Base-by-base conservation (phyloP, 139 green algal species). In the Mychonastes homosphaera region DNA sequence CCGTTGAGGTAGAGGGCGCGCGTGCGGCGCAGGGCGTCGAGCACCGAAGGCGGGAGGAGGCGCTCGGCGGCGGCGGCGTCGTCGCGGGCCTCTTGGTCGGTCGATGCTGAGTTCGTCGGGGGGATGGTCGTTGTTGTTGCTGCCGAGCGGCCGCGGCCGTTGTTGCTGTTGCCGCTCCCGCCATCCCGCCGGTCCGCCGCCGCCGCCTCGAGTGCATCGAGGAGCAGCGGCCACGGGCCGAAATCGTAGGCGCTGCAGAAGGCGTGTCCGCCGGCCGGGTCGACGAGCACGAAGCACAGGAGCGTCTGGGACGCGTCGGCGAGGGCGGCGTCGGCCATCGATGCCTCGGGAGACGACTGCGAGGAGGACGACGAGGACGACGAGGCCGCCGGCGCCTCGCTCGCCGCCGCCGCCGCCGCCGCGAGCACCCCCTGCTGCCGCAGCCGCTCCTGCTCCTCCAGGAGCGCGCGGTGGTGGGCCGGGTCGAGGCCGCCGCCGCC, bases 181-280 rank as follows among this genome's bases (percentile, higher is more conserved):
- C n/a, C n/a, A n/a, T n/a, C n/a, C n/a, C n/a, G n/a, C n/a, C n/a
- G n/a, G n/a, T n/a, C n/a, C n/a, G n/a, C n/a, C n/a, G n/a, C n/a
- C n/a, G n/a, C n/a, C n/a, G n/a, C n/a, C n/a, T n/a, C n/a, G n/a
- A n/a, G n/a, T n/a, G n/a, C n/a, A n/a, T n/a, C n/a, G n/a, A n/a
- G n/a, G 57, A 95, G 79, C 58, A 97, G 61, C 23, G 89, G 89
- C 80, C 85, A 94, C 2, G 89, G 89, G 0, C 86, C 84, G 71
- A 97, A 90, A 62, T 97, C 87, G 41, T 95, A 98, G 9, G 27
- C n/a, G 41, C 73, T 87, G 74, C 81, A 90, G 64, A 94, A 94
- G 9, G 78, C 73, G 48, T 95, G 87, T 19, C 52, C 34, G 0
- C 62, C 59, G 6, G 27, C 15, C 0, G 67, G 64, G 51, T 82